Evolutionary conservation across 2,329 filamentous ascomycete genomes (phyloP), one percentile per base, ranked within the genome.

Genomic region (Ophiostoma sp.): DNA sequence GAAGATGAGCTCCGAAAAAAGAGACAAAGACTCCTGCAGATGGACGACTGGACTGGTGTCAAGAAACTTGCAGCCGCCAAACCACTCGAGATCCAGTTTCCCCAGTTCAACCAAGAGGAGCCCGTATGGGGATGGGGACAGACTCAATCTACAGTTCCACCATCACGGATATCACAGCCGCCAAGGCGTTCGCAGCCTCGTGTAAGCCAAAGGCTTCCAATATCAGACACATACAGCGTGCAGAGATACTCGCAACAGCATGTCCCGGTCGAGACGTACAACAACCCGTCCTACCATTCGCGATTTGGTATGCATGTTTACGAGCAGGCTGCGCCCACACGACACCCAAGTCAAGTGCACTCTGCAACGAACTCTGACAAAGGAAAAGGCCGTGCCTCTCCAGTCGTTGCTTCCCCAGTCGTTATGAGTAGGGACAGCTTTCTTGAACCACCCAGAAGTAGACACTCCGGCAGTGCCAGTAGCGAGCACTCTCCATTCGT

Each of bases 1-100:
- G 59, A 72, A 2, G 70, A 64, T 12, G 19, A 28, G 2, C 39
- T 52, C 2, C 57, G 45, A 15, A 28, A 50, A 5, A 69, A 61
- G 31, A 70, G 50, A 25, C 25, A 52, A 15, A 64, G 36, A 4
- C n/a, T 75, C 17, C n/a, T 76, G 19, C 59, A 39, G 15, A 75
- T 75, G 74, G 75, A 76, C 22, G 75, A 76, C 72, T 76, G 75
- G 75, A 75, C 74, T 0, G 75, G 75, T 0, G 72, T 71, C 22
- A 70, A 73, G 69, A 7, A 19, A 19, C 45, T 69, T 9, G 45
- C 28, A 12, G 69, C 72, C 5, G 50, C 17, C 45, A 66, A 61
- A 48, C 75, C 75, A 0, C 69, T 74, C 9, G 25, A 50, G 7
- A 75, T 76, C 2, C 39, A 61, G 1, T 76, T 76, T 31, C 57